These are phyloP conservation scores for Aspergillus ibericus DNA, from an alignment of 2,329 filamentous ascomycete genomes.

Conservation along the genomic window DNA sequence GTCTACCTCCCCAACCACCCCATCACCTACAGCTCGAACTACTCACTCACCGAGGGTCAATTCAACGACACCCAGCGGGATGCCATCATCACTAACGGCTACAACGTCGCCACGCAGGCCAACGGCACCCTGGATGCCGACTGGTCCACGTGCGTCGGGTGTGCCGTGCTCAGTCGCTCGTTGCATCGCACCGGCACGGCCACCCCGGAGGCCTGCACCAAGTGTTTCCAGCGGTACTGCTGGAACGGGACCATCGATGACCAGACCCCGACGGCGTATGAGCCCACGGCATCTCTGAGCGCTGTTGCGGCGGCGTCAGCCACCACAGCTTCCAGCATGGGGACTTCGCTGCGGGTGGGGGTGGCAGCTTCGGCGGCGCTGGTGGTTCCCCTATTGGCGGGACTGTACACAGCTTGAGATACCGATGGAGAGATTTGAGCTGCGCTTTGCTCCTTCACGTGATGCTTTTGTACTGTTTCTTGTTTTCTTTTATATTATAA, in stretches of 20 bases:
- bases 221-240: slow-evolving; percentile 78
- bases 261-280: neutral
- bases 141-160: slow-evolving; percentile 81
- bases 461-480: too few relatives aligned
- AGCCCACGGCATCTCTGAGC: neutral
- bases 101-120: slow-evolving; percentile 73
- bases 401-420: too few relatives aligned
- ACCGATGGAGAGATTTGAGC: too few relatives aligned
- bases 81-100: slow-evolving; percentile 78
- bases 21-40: slow-evolving; percentile 59
- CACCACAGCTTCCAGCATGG: too few relatives aligned
- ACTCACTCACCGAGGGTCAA: slow-evolving; percentile 68
- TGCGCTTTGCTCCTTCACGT: too few relatives aligned
- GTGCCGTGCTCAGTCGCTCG: slow-evolving; percentile 74
- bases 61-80: slow-evolving; percentile 68
- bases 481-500: too few relatives aligned
- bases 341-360: too few relatives aligned
- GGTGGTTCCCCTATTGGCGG: too few relatives aligned
- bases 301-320: too few relatives aligned
- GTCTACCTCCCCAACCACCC: too few relatives aligned
- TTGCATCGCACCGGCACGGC: slow-evolving; percentile 65
- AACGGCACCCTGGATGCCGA: slow-evolving; percentile 70
- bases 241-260: slow-evolving; percentile 71
- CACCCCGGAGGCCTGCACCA: slow-evolving; percentile 66
- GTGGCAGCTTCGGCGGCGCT: too few relatives aligned